Evolutionary conservation across 805 yeast species (phyloP).

Genomic region (Grigorovia transvaalensis): DNA sequence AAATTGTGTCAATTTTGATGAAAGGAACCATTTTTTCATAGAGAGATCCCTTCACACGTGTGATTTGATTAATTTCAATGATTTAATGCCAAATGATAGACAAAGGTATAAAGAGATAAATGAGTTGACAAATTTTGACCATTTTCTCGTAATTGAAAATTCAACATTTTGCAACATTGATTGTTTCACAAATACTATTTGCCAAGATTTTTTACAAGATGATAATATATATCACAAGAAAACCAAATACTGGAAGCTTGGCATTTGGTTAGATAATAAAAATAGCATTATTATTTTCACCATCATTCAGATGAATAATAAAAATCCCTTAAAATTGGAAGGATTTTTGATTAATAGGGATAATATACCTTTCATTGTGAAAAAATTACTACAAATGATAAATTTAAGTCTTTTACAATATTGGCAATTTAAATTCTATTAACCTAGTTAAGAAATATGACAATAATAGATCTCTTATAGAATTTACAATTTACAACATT

Average conservation of each 20-base stretch:
- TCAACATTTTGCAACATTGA: background rate
- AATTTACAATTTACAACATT: background rate
- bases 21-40: background rate
- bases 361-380: background rate
- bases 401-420: slow-evolving; percentile 2
- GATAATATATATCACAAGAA: background rate
- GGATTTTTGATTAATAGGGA: background rate
- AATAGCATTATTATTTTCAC: slow-evolving; percentile 5
- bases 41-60: too few relatives aligned
- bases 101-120: background rate
- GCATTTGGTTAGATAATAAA: slow-evolving; percentile 5
- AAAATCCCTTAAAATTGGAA: background rate
- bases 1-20: background rate
- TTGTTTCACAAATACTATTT: background rate
- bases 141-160: background rate
- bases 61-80: too few relatives aligned
- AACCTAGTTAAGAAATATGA: background rate
- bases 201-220: background rate
- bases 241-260: background rate
- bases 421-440: background rate
- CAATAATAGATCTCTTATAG: background rate
- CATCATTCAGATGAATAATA: background rate
- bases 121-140: background rate
- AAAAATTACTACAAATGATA: slow-evolving; percentile 1
- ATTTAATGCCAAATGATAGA: background rate